Base-by-base conservation (phyloP, 1,139 yeast genomes). In the Kluyveromyces sp. region DNA sequence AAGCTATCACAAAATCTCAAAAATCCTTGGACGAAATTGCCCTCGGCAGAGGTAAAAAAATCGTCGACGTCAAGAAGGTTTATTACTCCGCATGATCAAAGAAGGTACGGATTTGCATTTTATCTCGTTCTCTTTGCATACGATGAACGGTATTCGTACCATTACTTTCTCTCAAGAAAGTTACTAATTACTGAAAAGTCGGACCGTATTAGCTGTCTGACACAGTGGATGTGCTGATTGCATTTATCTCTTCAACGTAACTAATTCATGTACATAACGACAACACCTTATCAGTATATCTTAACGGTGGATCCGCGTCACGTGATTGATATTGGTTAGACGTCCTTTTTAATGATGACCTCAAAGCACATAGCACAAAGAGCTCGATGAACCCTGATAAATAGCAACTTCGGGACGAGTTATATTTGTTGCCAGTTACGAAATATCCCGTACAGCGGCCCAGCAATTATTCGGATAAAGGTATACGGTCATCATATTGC, bases 21-120 rank as follows among this genome's bases (percentile, higher is more conserved):
- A 78, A 78, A 53, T 74, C 94, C 12, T 74, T 87, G 55, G 94
- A 86, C 56, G 95, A 88, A 57, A 75, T 92, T 63, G 96, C 97
- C 18, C 75, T 81, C 44, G 85, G 83, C 54, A 79, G 99, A 69
- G 99, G 99, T 49, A 92, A 89, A 75, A 87, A 87, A 74, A 76
- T 92, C 60, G 88, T 88, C 39, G 97, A 92, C 65, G 83, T 92
- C 61, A 82, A 95, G 65, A 85, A 84, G 69, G 81, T 87, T 36
- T 92, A 92, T 70, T 89, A 83, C 65, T 79, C 89, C 19, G 35
- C 45, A 22, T 38, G 30, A 38, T 38, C 15, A 16, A 17, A 19
- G 16, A 30, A 30, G 6, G 33, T 30, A 30, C 16, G 16, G 26
- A 22, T 9, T 22, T 22, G 26, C 26, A 22, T 22, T 22, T 9